Evolutionary conservation across 768 basidiomycete genomes (phyloP).

Genomic region (Phaeotremella skinneri): DNA sequence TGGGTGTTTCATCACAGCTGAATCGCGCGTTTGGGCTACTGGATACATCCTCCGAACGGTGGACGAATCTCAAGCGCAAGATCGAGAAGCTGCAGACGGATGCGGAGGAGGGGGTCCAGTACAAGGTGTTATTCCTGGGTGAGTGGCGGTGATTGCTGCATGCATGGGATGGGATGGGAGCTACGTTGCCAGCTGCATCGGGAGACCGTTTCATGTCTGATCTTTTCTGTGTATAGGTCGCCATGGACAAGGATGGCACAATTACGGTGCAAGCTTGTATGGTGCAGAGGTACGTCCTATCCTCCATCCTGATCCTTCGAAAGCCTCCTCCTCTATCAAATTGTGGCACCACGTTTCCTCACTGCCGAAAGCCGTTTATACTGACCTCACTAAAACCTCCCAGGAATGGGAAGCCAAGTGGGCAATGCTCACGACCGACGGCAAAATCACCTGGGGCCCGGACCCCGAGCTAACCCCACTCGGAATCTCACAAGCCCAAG

Average conservation of each 20-base stretch:
- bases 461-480: slow-evolving; percentile 47
- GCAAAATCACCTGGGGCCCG: slow-evolving; percentile 48
- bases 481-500: slow-evolving; percentile 43
- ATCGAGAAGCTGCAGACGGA: slow-evolving; percentile 29
- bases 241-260: slow-evolving; percentile 51
- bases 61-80: slow-evolving; percentile 31
- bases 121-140: slow-evolving; percentile 50
- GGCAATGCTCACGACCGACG: slow-evolving; percentile 40
- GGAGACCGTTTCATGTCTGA: neutral
- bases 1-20: slow-evolving; percentile 22
- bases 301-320: neutral
- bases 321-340: neutral
- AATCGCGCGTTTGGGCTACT: slow-evolving; percentile 38
- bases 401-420: slow-evolving; percentile 49
- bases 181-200: neutral
- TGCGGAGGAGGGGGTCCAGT: slow-evolving; percentile 37
- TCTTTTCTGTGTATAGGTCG: slow-evolving; percentile 26
- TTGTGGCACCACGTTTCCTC: neutral
- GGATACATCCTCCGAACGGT: slow-evolving; percentile 38
- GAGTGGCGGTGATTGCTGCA: neutral
- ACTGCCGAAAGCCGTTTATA: neutral
- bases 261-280: slow-evolving; percentile 38
- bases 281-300: slow-evolving; percentile 43
- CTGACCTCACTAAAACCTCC: neutral
- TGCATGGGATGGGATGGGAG: neutral